Conservation (phyloP, 2,329 filamentous ascomycete species). For the Cladosporium velox region DNA sequence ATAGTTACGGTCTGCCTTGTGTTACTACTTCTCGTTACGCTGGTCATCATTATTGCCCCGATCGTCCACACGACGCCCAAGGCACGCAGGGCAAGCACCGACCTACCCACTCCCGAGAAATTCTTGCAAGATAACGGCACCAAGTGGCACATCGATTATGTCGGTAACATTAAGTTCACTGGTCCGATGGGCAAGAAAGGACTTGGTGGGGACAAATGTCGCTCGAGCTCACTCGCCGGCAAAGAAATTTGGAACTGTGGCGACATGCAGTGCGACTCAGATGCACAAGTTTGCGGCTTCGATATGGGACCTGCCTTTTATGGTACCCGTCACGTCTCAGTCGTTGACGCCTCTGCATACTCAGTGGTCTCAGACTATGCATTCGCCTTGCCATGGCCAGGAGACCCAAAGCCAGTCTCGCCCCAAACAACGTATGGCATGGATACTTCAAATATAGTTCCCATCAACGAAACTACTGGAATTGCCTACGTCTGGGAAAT, state of each 20-base stretch:
- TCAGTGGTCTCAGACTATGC: background rate
- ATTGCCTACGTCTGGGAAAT: background rate
- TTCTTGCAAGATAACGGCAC: constrained; percentile 1
- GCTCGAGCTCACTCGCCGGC: background rate
- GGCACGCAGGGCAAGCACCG: background rate
- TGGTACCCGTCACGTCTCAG: background rate
- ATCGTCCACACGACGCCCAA: background rate
- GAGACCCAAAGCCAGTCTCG: background rate
- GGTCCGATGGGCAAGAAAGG: background rate
- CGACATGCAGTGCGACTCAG: background rate
- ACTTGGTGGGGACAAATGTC: background rate
- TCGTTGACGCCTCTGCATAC: background rate
- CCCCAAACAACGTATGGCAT: background rate
- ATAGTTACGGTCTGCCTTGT: background rate
- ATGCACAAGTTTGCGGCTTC: background rate
- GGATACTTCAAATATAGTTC: background rate
- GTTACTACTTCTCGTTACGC: background rate
- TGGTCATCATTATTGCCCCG: background rate
- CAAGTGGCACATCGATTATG: constrained; percentile 6
- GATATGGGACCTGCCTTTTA: constrained; percentile 2
- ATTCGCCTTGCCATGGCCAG: background rate
- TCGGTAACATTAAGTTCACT: background rate
- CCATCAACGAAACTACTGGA: background rate
- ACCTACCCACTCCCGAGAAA: background rate
- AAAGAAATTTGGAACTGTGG: background rate